phyloP scores from a whole-genome alignment of 73 alveolate species.

The Paramecium sonneborni region DNA sequence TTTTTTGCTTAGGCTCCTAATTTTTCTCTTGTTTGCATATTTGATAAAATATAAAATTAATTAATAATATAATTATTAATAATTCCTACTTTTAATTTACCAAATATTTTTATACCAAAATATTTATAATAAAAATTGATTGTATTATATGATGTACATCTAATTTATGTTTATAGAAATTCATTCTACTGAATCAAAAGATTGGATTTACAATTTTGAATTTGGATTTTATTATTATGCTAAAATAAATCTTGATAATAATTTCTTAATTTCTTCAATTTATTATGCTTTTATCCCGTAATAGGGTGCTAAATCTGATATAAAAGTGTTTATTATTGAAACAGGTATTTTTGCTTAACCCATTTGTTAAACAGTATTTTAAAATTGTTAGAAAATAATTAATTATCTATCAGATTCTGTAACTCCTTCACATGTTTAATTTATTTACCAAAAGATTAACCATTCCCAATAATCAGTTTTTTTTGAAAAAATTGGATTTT shows the following conservation, averaged over 20 bases:
- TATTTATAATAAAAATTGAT: not conserved
- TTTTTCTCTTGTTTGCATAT: conserved; percentile 44
- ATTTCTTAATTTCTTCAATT: conserved; percentile 24
- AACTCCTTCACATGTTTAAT: not conserved
- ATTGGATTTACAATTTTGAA: not conserved
- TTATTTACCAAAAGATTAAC: not conserved
- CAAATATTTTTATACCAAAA: not conserved
- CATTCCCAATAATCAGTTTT: conserved; percentile 58
- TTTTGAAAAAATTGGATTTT: conserved; percentile 9
- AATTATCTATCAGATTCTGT: not conserved
- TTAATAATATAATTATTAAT: not conserved
- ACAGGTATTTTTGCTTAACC: not conserved
- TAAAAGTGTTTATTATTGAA: not conserved
- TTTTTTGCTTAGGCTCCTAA: conserved; percentile 39
- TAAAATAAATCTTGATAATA: not conserved
- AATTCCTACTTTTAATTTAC: not conserved
- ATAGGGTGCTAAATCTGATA: conserved; percentile 10
- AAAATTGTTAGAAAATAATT: not conserved
- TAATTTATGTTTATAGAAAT: not conserved
- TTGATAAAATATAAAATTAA: not conserved
- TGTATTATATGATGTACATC: not conserved
- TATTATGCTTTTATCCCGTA: not conserved
- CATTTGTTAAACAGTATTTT: conserved; percentile 8
- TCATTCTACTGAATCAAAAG: conserved; percentile 45
- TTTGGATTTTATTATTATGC: not conserved